Conservation (phyloP, 2,329 filamentous ascomycete species). For the Microdochium bolleyi region DNA sequence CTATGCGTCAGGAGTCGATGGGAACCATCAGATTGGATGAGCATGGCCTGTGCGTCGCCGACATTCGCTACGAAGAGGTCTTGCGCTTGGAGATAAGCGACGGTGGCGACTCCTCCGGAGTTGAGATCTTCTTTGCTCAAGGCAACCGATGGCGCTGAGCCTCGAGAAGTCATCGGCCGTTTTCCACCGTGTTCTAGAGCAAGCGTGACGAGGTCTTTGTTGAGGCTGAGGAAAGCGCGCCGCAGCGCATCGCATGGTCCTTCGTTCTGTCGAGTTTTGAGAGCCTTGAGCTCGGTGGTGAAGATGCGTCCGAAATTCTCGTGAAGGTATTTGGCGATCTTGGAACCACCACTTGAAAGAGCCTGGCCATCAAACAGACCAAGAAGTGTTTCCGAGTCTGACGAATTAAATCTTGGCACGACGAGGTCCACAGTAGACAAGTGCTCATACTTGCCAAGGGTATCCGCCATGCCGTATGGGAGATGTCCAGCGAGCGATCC, state of each 20-base stretch:
- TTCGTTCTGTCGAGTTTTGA: slow-evolving; percentile 62
- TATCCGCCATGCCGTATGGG: slow-evolving; percentile 96
- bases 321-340: slow-evolving; percentile 92
- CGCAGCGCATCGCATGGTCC: slow-evolving; percentile 76
- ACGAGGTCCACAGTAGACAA: slow-evolving; percentile 94
- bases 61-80: slow-evolving; percentile 94
- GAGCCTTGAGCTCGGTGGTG: slow-evolving; percentile 66
- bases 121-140: slow-evolving; percentile 84
- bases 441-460: slow-evolving; percentile 86
- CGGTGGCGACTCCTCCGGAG: slow-evolving; percentile 85
- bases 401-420: slow-evolving; percentile 82
- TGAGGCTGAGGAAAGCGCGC: slow-evolving; percentile 78
- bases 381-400: slow-evolving; percentile 81
- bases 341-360: slow-evolving; percentile 83
- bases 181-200: slow-evolving; percentile 77
- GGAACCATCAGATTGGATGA: slow-evolving; percentile 82
- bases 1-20: slow-evolving; percentile 80
- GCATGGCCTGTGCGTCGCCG: slow-evolving; percentile 89
- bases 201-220: slow-evolving; percentile 86
- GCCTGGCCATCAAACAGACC: slow-evolving; percentile 95
- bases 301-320: slow-evolving; percentile 91
- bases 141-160: slow-evolving; percentile 63
- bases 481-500: slow-evolving; percentile 87
- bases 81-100: slow-evolving; percentile 81
- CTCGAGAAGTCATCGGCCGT: slow-evolving; percentile 59